Conservation (phyloP, 176 grass and related monocot genomes). For the Oryza longistaminata region DNA sequence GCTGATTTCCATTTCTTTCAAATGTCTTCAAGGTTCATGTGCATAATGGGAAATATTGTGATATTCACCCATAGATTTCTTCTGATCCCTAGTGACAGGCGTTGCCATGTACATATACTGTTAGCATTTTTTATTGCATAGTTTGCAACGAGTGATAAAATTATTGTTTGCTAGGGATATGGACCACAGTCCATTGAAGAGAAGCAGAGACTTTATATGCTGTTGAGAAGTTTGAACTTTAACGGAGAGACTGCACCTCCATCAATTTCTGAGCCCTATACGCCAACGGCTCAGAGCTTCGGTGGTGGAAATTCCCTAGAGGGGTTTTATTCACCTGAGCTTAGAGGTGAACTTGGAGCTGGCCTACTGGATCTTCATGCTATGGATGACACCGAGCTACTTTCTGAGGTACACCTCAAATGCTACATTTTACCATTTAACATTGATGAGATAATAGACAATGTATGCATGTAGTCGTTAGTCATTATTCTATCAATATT, state of each 20-base stretch:
- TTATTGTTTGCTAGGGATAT: conserved; percentile 79
- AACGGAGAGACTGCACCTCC: conserved; percentile 61
- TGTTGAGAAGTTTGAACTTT: conserved; percentile 88
- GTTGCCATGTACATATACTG: conserved; percentile 10
- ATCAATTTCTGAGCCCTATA: conserved; percentile 68
- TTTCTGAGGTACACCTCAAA: conserved; percentile 71
- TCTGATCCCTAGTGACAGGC: neutral
- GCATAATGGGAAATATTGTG: neutral
- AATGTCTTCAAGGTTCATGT: neutral
- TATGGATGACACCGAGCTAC: conserved; percentile 92
- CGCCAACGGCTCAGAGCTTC: conserved; percentile 67
- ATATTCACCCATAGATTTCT: neutral
- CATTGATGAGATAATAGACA: neutral
- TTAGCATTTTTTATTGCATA: neutral
- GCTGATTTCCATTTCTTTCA: conserved; percentile 10
- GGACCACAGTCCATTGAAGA: conserved; percentile 92
- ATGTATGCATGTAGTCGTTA: no score
- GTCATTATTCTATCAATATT: neutral
- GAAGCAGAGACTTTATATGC: conserved; percentile 85
- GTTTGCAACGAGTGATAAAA: neutral
- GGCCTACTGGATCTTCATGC: conserved; percentile 95
- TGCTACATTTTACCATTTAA: conserved; percentile 26
- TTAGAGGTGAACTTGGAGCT: conserved; percentile 97
- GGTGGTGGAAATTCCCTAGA: conserved; percentile 54
- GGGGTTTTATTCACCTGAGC: conserved; percentile 89